Percentiles rank a stretch among this genome's conserved stretches.
Evolutionary conservation across 192 early-diverging fungal genomes (phyloP).

Genomic region (Rhizoclosmatium globosum): DNA sequence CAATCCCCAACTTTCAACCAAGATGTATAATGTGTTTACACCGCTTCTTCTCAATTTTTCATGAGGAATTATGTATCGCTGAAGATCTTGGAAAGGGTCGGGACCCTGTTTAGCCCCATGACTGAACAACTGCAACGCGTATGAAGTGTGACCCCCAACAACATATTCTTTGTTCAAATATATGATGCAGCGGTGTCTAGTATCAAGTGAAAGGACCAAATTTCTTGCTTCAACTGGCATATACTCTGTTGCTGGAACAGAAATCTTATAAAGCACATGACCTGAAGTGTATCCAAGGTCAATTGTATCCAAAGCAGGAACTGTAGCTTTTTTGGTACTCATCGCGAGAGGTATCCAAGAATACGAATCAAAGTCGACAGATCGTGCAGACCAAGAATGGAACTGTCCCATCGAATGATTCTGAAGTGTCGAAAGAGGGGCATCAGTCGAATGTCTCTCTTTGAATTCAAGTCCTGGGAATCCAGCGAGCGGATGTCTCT

Average conservation of each 20-base stretch:
- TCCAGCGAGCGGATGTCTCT: background rate
- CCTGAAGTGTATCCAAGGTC: slow-evolving; percentile 70
- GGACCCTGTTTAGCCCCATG: slow-evolving; percentile 79
- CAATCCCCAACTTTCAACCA: slow-evolving; percentile 82
- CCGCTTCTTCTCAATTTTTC: slow-evolving; percentile 6
- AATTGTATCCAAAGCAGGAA: slow-evolving; percentile 61
- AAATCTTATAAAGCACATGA: slow-evolving; percentile 68
- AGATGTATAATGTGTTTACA: slow-evolving; percentile 59
- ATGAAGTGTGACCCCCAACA: slow-evolving; percentile 82
- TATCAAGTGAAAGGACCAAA: slow-evolving; percentile 68
- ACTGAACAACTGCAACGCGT: slow-evolving; percentile 60
- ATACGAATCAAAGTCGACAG: slow-evolving; percentile 4
- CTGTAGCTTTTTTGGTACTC: background rate
- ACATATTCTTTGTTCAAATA: slow-evolving; percentile 72
- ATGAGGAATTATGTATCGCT: slow-evolving; percentile 64
- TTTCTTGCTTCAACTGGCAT: background rate
- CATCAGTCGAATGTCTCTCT: background rate
- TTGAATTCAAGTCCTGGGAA: slow-evolving; percentile 30
- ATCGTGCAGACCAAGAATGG: slow-evolving; percentile 18
- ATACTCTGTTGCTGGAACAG: slow-evolving; percentile 37
- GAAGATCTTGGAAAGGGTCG: slow-evolving; percentile 66
- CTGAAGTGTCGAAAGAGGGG: background rate
- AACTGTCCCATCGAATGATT: background rate
- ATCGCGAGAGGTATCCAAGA: slow-evolving; percentile 22
- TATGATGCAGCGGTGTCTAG: slow-evolving; percentile 75